These are phyloP conservation scores for Angomonas deanei DNA, from an alignment of 208 protist species.

Conservation along the genomic window DNA sequence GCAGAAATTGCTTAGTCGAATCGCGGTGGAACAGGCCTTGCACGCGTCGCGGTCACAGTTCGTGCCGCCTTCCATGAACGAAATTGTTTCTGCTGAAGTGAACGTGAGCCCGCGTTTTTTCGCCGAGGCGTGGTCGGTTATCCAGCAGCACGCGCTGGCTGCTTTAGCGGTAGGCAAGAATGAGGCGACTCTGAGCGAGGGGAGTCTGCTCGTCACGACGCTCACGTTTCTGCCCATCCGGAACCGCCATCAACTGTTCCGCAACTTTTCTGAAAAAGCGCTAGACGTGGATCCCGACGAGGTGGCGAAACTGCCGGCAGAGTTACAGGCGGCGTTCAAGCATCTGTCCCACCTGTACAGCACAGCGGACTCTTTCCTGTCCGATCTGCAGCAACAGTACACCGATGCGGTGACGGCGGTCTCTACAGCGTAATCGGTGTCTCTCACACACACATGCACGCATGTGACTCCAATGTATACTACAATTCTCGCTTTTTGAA, in stretches of 20 bases:
- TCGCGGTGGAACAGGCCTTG: slow-evolving; percentile 3
- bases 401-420: not conserved
- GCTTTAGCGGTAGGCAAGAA: not conserved
- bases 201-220: not conserved
- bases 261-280: not conserved
- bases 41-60: not conserved
- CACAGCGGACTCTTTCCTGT: not conserved
- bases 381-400: not conserved
- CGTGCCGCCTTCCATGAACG: not conserved
- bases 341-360: not conserved
- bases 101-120: not conserved
- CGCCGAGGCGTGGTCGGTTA: not conserved
- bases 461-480: too few relatives aligned
- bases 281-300: not conserved
- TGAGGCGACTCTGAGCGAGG: not conserved
- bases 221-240: not conserved
- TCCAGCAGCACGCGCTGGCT: not conserved
- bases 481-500: not conserved
- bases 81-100: not conserved
- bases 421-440: not conserved
- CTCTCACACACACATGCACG: too few relatives aligned
- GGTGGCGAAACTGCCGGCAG: not conserved
- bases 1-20: slow-evolving; percentile 5
- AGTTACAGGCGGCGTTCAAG: not conserved
- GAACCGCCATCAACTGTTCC: not conserved